These are phyloP conservation scores for Cadophora luteo-olivacea DNA, from an alignment of 2,329 filamentous ascomycete genomes.

Conservation along the genomic window DNA sequence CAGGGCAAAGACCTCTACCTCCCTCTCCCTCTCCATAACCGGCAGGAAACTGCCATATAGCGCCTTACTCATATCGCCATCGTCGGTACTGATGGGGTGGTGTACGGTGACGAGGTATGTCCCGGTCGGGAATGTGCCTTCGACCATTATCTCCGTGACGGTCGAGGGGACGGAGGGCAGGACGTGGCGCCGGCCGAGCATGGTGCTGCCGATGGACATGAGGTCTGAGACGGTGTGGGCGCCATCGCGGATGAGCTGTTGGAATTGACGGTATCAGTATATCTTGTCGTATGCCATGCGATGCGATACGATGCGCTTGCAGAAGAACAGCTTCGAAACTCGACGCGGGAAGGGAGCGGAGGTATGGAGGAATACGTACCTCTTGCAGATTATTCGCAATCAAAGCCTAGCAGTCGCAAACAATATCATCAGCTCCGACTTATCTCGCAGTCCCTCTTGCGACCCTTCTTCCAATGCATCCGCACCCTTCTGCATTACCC, in stretches of 20 bases:
- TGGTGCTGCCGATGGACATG: constrained; percentile 88
- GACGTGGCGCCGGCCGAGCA: constrained; percentile 93
- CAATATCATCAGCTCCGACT: too few relatives aligned
- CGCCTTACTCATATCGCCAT: constrained; percentile 85
- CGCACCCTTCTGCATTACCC: too few relatives aligned
- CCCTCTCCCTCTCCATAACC: constrained; percentile 67
- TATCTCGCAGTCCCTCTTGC: too few relatives aligned
- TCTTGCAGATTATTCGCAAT: constrained; percentile 93
- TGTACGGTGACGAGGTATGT: constrained; percentile 96
- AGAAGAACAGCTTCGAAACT: too few relatives aligned
- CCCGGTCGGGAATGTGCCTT: constrained; percentile 89
- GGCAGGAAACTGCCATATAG: constrained; percentile 93
- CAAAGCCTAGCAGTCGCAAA: constrained; percentile 60
- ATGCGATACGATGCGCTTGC: too few relatives aligned
- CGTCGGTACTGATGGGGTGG: constrained; percentile 83
- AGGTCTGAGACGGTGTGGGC: constrained; percentile 90
- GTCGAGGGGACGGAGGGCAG: constrained; percentile 80
- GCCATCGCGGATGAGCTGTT: constrained; percentile 90
- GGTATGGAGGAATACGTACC: constrained; percentile 48
- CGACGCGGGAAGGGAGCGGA: neutral
- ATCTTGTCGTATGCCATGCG: too few relatives aligned
- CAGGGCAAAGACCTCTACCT: constrained; percentile 61
- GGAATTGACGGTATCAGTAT: constrained; percentile 27
- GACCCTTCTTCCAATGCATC: too few relatives aligned
- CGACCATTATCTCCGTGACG: constrained; percentile 86